Evolutionary conservation across 2,329 filamentous ascomycete genomes (phyloP).

Genomic region (Aureobasidium sp.): DNA sequence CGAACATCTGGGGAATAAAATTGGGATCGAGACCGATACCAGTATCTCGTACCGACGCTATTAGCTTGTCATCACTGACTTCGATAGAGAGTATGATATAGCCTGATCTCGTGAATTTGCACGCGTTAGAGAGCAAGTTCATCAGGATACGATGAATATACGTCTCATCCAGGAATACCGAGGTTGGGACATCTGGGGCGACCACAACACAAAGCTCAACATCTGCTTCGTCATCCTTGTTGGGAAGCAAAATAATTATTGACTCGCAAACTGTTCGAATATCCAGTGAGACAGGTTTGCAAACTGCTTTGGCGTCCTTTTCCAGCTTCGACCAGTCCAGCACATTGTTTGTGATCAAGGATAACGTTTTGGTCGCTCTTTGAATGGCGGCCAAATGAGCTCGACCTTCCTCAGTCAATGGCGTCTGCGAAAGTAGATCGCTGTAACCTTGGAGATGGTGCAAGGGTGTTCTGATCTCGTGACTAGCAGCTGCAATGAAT

Average conservation of each 20-base stretch:
- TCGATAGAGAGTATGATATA: conserved; percentile 52
- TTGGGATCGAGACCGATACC: conserved; percentile 70
- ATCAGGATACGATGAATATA: conserved; percentile 32
- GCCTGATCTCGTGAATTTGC: conserved; percentile 41
- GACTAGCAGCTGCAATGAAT: conserved; percentile 31
- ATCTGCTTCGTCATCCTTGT: conserved; percentile 27
- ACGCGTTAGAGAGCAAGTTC: conserved; percentile 31
- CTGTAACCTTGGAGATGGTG: conserved; percentile 33
- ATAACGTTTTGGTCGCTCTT: conserved; percentile 30
- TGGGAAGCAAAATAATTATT: conserved; percentile 28
- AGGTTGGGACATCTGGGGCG: conserved; percentile 26
- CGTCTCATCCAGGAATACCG: conserved; percentile 30
- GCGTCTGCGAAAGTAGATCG: conserved; percentile 28
- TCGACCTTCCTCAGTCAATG: conserved; percentile 28
- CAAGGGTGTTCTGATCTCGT: conserved; percentile 32
- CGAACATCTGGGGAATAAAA: conserved; percentile 73
- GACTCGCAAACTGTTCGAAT: conserved; percentile 30
- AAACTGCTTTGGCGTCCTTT: conserved; percentile 25
- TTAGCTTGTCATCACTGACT: conserved; percentile 3
- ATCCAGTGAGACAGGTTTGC: conserved; percentile 27
- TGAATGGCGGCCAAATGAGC: conserved; percentile 29
- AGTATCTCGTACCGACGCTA: conserved; percentile 59
- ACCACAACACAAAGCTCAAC: conserved; percentile 30
- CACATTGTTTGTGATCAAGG: conserved; percentile 32
- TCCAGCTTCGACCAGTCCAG: conserved; percentile 33